Base-by-base conservation (phyloP, 2,329 filamentous ascomycete genomes). In the Fusarium virguliforme region DNA sequence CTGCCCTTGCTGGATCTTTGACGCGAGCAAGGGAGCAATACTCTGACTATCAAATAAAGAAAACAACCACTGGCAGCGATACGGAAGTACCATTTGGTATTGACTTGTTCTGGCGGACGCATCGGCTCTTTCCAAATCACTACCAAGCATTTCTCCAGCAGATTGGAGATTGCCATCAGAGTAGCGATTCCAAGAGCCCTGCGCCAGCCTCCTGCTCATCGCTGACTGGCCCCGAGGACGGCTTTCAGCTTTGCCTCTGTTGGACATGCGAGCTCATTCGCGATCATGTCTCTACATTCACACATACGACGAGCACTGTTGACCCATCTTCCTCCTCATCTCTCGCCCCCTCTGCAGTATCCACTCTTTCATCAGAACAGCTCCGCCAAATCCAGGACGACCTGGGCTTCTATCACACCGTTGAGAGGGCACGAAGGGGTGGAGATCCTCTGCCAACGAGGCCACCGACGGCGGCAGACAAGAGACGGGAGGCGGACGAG, bases 251-350 rank as follows among this genome's bases (percentile, higher is more conserved):
- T n/a, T 70, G 68, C 12, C 60, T 41, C 5, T 70, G 67, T 18
- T 70, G 68, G 68, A 71, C 56, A 4, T 70, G 68, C 9, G 68
- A 70, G 26, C 59, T 63, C 1, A 70, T 70, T 9, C 68, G 68
- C 2, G 59, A 70, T 2, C 48, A 68, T n/a, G 4, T 54, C 15
- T 59, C 67, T 3, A 57, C 46, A 10, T 70, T 71, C 8, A 12
- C 22, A 1, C 65, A 71, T 12, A 13, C 18, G 18, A 15, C n/a
- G 7, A 22, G 18, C 7, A 10, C 5, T 15, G 18, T 26, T 8
- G 22, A 8, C 53, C 1, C 18, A 18, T 57, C 50, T 0, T 12
- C 48, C 1, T 60, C 59, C 2, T n/a, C 6, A 40, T 6, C 22
- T 3, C 1, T 7, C 12, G 2, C 26, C 18, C 43, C 43, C 34